Conservation (phyloP, 768 basidiomycete genomes). For the Termitomyces sp. region DNA sequence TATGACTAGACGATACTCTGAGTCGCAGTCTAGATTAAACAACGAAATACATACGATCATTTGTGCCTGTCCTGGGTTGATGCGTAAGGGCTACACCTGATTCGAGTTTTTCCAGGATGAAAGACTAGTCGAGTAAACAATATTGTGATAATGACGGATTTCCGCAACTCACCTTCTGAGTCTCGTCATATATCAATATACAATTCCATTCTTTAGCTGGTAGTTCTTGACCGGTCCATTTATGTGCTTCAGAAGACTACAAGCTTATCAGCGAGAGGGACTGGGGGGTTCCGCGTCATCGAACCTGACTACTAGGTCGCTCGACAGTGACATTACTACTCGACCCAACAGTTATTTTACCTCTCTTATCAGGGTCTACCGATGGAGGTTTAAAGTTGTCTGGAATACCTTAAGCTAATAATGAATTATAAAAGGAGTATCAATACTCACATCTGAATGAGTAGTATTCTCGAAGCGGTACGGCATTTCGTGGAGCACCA, state of each 20-base stretch:
- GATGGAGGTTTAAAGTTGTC: constrained; percentile 76
- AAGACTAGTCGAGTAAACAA: constrained; percentile 39
- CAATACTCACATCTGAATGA: constrained; percentile 65
- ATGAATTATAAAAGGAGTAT: not conserved
- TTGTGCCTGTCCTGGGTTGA: constrained; percentile 35
- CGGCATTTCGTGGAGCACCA: constrained; percentile 36
- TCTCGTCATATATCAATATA: constrained; percentile 77
- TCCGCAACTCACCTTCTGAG: constrained; percentile 46
- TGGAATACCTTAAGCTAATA: constrained; percentile 20
- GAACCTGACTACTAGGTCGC: constrained; percentile 61
- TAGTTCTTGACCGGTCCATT: constrained; percentile 54
- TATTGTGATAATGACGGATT: not conserved
- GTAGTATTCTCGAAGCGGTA: constrained; percentile 63
- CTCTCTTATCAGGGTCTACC: constrained; percentile 60
- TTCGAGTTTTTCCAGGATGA: constrained; percentile 73
- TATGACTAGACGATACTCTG: not conserved
- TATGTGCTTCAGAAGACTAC: constrained; percentile 47
- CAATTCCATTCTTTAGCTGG: constrained; percentile 68
- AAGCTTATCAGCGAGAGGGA: not conserved
- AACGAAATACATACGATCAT: constrained; percentile 4
- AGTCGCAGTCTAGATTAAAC: not conserved
- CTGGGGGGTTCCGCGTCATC: constrained; percentile 11
- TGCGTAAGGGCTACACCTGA: constrained; percentile 52
- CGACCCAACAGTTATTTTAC: constrained; percentile 57
- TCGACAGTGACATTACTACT: constrained; percentile 52